A percentile compares a stretch with the other conserved stretches of the same genome.
Conservation (phyloP, 257 asterid species). For the Rauvolfia tetraphylla region DNA sequence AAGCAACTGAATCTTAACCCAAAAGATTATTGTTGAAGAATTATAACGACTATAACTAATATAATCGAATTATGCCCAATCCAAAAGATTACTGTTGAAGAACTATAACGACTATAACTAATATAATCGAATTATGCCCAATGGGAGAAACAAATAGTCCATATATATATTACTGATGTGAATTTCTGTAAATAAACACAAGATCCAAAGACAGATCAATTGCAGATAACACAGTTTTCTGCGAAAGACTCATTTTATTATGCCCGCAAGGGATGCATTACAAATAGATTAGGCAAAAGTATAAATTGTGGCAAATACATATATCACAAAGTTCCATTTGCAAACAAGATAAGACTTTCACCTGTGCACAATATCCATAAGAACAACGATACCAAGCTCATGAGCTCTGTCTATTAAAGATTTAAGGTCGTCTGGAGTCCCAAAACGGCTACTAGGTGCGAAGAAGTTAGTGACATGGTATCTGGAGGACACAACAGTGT, state of each 20-base stretch:
- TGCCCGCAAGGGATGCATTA: background rate
- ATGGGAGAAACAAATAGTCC: background rate
- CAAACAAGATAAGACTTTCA: conserved; percentile 23
- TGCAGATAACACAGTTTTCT: background rate
- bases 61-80: background rate
- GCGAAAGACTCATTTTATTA: background rate
- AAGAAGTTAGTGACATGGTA: conserved; percentile 98
- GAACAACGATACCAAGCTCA: conserved; percentile 88
- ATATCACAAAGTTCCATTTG: conserved; percentile 10
- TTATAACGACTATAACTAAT: background rate
- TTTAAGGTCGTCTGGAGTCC: conserved; percentile 95
- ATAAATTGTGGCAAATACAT: conserved; percentile 8
- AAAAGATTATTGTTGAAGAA: background rate
- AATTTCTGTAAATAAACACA: background rate
- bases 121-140: background rate
- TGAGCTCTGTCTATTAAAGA: conserved; percentile 97
- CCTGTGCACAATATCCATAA: conserved; percentile 99
- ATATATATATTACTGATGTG: background rate
- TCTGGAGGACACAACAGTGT: conserved; percentile 39
- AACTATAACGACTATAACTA: background rate
- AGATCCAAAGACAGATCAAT: background rate
- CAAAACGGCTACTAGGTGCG: conserved; percentile 99
- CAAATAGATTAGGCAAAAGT: background rate
- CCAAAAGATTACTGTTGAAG: no score
- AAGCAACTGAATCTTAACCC: background rate